Base-by-base conservation (phyloP, 768 basidiomycete genomes). In the Gyrodon lividus region DNA sequence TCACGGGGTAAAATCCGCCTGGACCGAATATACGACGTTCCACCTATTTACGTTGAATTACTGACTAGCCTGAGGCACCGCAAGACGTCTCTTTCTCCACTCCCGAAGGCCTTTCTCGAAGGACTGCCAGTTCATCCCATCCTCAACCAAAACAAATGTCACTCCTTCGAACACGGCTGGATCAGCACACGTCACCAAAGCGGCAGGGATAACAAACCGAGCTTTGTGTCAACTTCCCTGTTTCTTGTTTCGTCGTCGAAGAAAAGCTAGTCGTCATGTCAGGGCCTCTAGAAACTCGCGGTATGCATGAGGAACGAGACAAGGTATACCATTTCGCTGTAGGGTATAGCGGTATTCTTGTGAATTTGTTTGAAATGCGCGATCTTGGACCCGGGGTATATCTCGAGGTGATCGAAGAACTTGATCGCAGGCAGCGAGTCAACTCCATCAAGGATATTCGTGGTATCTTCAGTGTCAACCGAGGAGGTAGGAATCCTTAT, bases 321-420 rank as follows among this genome's bases (percentile, higher is more conserved):
- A n/a, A 24, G 16, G 42, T 74, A 19, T 40, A 86, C 88, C 90
- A 93, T 93, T 55, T 91, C 83, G 7, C 79, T 77, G 60, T 89
- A 92, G 0, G 88, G 81, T 44, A 93, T 81, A 2, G 84, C 85
- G 0, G 90, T 92, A 59, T 81, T 77, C 43, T 80, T 71, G 62
- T 91, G 86, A 20, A 94, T 61, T 41, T 79, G 76, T 63, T 79
- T 83, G 73, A 95, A 95, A 62, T 94, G 92, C 4, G 78, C 77
- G 16, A 92, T 71, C 71, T 95, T 94, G 20, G 90, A 90, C 14
- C 87, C 84, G 22, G 86, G 86, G 62, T 86, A 90, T 66, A 91
- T 87, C 60, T 90, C 86, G 40, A 81, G 56, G 51, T 89, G 78
- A 60, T 87, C 80, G 60, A 90, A 88, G 56, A 82, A 85, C 28